Evolutionary conservation across 176 grass and related monocot species (phyloP).

Genomic region (Rhynchospora pubera): DNA sequence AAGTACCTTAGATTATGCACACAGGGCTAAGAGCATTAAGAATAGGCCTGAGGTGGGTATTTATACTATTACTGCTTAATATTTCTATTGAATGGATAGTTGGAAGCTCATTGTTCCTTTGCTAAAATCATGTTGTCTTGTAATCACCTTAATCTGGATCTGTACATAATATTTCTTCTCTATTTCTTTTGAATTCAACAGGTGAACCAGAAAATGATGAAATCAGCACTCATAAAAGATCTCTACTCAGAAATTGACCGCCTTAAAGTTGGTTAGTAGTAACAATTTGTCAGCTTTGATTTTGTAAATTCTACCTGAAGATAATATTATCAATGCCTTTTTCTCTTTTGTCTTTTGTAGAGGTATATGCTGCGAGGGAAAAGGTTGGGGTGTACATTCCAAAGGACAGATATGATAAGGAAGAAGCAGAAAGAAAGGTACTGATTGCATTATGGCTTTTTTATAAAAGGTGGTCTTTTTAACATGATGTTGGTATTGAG

Average conservation of each 20-base stretch:
- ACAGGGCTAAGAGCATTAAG: conserved; percentile 95
- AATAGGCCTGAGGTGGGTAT: conserved; percentile 80
- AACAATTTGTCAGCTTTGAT: not conserved
- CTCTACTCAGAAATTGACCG: conserved; percentile 93
- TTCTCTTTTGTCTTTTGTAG: conserved; percentile 36
- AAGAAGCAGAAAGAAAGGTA: conserved; percentile 96
- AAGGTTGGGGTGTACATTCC: conserved; percentile 97
- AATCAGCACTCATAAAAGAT: conserved; percentile 98
- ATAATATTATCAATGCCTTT: not conserved
- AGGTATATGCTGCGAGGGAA: conserved; percentile 95
- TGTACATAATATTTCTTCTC: not conserved
- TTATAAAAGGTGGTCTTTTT: not conserved
- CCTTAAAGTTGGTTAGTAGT: conserved; percentile 77
- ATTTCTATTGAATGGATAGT: not conserved
- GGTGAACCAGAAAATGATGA: conserved; percentile 99
- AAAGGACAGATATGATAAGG: conserved; percentile 79
- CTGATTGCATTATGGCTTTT: not conserved
- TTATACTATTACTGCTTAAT: conserved; percentile 8
- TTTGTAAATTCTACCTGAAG: conserved; percentile 9
- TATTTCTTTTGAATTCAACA: conserved; percentile 15
- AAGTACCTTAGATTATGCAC: conserved; percentile 94
- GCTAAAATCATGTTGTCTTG: not conserved
- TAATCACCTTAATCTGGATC: not conserved
- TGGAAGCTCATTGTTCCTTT: not conserved
- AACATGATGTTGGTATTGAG: not conserved